These are phyloP conservation scores for Magnusiomyces starmeri DNA, from an alignment of 1,139 yeast genomes.

Conservation along the genomic window DNA sequence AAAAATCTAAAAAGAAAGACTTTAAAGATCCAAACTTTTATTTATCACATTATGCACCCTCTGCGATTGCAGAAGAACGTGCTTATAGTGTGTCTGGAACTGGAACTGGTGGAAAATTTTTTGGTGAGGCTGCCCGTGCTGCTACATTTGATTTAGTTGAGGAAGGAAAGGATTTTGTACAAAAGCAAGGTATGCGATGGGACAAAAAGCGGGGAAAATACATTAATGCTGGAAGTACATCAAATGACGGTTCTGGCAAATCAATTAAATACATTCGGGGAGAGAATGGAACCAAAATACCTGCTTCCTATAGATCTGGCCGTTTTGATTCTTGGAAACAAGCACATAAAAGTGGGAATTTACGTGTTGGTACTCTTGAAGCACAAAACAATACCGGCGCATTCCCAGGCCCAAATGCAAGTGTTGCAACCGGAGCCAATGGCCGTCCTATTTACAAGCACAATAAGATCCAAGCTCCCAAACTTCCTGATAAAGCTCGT, in stretches of 20 bases:
- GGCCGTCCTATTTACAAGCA: slow-evolving; percentile 52
- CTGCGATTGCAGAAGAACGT: slow-evolving; percentile 64
- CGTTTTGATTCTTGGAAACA: slow-evolving; percentile 87
- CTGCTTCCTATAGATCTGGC: slow-evolving; percentile 89
- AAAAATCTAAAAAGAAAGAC: slow-evolving; percentile 22
- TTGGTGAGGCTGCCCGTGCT: slow-evolving; percentile 72
- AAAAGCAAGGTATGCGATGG: slow-evolving; percentile 78
- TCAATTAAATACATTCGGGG: slow-evolving; percentile 71
- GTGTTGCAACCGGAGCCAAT: slow-evolving; percentile 27
- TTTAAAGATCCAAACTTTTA: slow-evolving; percentile 79
- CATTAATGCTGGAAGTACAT: slow-evolving; percentile 69
- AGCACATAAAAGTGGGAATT: slow-evolving; percentile 47
- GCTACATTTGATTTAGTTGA: slow-evolving; percentile 81
- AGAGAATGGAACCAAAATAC: slow-evolving; percentile 88
- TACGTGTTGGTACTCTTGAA: slow-evolving; percentile 53
- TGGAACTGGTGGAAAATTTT: slow-evolving; percentile 42
- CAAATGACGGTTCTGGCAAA: slow-evolving; percentile 30
- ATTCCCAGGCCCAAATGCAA: slow-evolving; percentile 19
- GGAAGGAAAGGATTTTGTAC: slow-evolving; percentile 52
- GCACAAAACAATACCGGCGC: slow-evolving; percentile 18
- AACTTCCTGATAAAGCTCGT: slow-evolving; percentile 77
- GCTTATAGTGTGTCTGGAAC: slow-evolving; percentile 49
- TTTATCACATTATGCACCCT: slow-evolving; percentile 86
- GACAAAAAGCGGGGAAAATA: slow-evolving; percentile 91
- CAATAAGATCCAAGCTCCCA: slow-evolving; percentile 71